phyloP scores from a whole-genome alignment of 1,284 basidiomycete genomes.

The Hypsizygus ulmarius region DNA sequence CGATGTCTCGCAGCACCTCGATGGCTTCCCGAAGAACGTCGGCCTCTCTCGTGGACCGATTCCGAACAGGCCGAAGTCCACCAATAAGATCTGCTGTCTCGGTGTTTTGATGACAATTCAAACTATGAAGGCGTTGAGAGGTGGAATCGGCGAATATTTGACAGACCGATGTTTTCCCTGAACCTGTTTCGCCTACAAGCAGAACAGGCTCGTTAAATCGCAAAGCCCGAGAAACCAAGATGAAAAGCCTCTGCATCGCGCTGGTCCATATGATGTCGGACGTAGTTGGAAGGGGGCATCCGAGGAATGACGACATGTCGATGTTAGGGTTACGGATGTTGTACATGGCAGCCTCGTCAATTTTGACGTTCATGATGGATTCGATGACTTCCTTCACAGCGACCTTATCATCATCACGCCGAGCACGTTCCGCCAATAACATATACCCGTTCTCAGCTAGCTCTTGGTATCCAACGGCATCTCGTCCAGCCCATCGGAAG shows the following conservation, averaged over 20 bases:
- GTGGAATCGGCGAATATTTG: conserved; percentile 81
- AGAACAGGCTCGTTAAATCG: conserved; percentile 93
- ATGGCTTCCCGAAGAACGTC: conserved; percentile 45
- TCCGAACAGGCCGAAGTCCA: conserved; percentile 90
- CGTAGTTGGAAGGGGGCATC: conserved; percentile 50
- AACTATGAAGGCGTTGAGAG: conserved; percentile 62
- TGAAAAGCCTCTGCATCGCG: conserved; percentile 90
- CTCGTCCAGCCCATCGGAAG: conserved; percentile 95
- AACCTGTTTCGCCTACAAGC: conserved; percentile 97
- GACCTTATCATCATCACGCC: conserved; percentile 81
- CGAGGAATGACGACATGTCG: conserved; percentile 50
- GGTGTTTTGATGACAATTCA: conserved; percentile 99
- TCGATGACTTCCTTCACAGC: conserved; percentile 95
- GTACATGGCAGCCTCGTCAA: conserved; percentile 76
- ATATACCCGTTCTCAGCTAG: conserved; percentile 97
- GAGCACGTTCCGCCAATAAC: conserved; percentile 91
- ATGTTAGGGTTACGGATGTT: conserved; percentile 48
- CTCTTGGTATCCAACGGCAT: conserved; percentile 87
- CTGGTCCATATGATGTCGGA: conserved; percentile 82
- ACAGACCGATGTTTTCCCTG: conserved; percentile 97
- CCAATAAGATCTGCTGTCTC: conserved; percentile 98
- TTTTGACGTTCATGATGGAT: conserved; percentile 83
- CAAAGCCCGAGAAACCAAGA: conserved; percentile 80
- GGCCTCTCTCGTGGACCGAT: conserved; percentile 54
- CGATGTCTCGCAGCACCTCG: conserved; percentile 40